Conservation (phyloP, 108 stramenopile species). For the Cyclotella sp. region DNA sequence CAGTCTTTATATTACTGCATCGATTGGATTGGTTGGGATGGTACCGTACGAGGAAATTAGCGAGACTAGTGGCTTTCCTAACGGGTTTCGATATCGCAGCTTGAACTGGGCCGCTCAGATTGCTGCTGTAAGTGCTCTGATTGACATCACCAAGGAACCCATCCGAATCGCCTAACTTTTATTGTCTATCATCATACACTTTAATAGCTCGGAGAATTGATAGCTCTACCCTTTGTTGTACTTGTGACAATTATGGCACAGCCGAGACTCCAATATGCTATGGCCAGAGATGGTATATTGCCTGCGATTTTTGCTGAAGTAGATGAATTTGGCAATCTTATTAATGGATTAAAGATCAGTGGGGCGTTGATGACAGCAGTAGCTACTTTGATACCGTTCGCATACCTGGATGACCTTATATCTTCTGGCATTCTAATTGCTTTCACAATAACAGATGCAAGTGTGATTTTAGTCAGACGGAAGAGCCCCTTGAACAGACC, state of each 20-base stretch:
- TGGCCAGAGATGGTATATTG: constrained; percentile 86
- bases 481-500: constrained; percentile 40
- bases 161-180: neutral
- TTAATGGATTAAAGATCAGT: constrained; percentile 60
- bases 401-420: constrained; percentile 77
- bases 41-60: constrained; percentile 70
- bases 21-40: constrained; percentile 70
- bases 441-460: constrained; percentile 68
- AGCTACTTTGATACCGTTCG: constrained; percentile 85
- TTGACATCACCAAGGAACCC: neutral
- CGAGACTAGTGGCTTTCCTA: constrained; percentile 74
- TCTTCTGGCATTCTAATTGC: constrained; percentile 75
- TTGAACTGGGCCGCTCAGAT: constrained; percentile 62
- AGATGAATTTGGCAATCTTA: constrained; percentile 69
- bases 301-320: constrained; percentile 70
- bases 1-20: constrained; percentile 58
- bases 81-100: constrained; percentile 68
- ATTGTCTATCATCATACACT: neutral
- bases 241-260: constrained; percentile 90
- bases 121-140: constrained; percentile 36
- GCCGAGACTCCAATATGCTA: constrained; percentile 79
- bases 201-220: constrained; percentile 70
- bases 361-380: constrained; percentile 73
- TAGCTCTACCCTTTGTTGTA: constrained; percentile 90
- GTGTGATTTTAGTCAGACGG: constrained; percentile 57